Conservation (phyloP, 306 rosid species). For the Rosa persica region DNA sequence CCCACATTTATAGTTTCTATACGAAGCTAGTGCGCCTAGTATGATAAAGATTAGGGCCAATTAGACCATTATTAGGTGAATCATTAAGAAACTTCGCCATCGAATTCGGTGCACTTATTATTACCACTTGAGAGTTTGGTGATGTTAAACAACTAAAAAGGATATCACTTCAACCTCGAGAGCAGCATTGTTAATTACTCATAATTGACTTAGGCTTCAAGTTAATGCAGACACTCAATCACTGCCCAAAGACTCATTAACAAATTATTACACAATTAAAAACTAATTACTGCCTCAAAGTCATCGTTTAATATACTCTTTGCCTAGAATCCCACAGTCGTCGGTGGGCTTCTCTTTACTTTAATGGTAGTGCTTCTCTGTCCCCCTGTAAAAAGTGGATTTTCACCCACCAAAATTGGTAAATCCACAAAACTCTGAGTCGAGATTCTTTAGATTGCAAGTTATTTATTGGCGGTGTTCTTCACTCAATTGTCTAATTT, state of each 20-base stretch:
- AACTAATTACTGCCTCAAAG: conserved; percentile 8
- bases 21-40: background rate
- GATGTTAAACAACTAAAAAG: background rate
- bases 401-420: background rate
- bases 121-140: background rate
- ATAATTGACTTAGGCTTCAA: conserved; percentile 39
- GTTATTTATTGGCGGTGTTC: no score
- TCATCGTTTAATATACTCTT: conserved; percentile 5
- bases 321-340: conserved; percentile 5
- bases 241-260: conserved; percentile 21
- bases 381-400: background rate
- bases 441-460: no score
- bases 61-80: background rate
- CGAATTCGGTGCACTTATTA: conserved; percentile 9
- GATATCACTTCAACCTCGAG: conserved; percentile 16
- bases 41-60: background rate
- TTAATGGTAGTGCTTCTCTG: conserved; percentile 4
- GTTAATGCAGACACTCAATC: conserved; percentile 27
- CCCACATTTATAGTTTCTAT: background rate
- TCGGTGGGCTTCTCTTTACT: conserved; percentile 23
- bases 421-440: background rate
- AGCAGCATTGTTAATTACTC: background rate
- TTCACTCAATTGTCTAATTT: no score
- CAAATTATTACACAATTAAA: background rate
- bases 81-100: background rate